These are phyloP conservation scores for Fusarium verticillioides DNA, from an alignment of 2,329 filamentous ascomycete species.

Conservation along the genomic window DNA sequence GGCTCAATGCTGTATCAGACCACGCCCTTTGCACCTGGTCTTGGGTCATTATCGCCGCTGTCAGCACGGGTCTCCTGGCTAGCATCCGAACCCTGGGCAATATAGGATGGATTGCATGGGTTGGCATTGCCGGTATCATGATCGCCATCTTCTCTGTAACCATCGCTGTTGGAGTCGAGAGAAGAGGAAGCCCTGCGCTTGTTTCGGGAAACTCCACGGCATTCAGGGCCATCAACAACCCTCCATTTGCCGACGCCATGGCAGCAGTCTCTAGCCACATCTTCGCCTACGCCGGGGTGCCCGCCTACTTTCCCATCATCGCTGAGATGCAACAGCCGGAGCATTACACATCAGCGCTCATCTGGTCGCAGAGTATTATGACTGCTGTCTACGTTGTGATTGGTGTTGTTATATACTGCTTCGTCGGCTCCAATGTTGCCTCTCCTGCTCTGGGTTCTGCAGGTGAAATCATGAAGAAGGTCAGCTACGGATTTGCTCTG, in stretches of 20 bases:
- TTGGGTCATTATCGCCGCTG: slow-evolving; percentile 51
- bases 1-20: slow-evolving; percentile 51
- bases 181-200: slow-evolving; percentile 43
- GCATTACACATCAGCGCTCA: slow-evolving; percentile 43
- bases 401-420: slow-evolving; percentile 56
- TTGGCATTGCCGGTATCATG: slow-evolving; percentile 46
- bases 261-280: slow-evolving; percentile 48
- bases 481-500: slow-evolving; percentile 55
- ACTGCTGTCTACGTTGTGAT: slow-evolving; percentile 50
- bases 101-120: slow-evolving; percentile 48
- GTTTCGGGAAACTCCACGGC: slow-evolving; percentile 40
- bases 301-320: slow-evolving; percentile 49
- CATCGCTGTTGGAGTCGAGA: slow-evolving; percentile 47
- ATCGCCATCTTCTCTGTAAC: slow-evolving; percentile 44
- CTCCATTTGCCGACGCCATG: slow-evolving; percentile 47
- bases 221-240: slow-evolving; percentile 45
- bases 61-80: slow-evolving; percentile 44
- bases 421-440: slow-evolving; percentile 57
- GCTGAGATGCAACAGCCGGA: slow-evolving; percentile 50
- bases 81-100: slow-evolving; percentile 47
- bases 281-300: slow-evolving; percentile 53
- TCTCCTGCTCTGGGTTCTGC: slow-evolving; percentile 60
- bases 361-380: slow-evolving; percentile 43
- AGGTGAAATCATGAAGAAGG: slow-evolving; percentile 54
- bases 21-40: slow-evolving; percentile 54